Base-by-base conservation (phyloP, 257 asterid species). In the Pogostemon cablin region DNA sequence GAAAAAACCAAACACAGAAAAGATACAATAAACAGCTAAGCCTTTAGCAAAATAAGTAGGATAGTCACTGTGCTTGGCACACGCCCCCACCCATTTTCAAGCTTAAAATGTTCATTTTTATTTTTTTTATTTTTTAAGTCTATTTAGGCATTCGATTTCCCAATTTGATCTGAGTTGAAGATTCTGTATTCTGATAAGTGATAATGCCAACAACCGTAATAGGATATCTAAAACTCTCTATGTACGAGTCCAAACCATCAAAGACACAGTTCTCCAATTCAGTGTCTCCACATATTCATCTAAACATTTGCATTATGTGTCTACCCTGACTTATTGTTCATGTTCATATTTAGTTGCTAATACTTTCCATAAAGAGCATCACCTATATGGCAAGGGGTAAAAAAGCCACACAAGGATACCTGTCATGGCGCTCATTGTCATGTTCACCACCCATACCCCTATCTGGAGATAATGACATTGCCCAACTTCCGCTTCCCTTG, bases 401-500 rank as follows among this genome's bases (percentile, higher is more conserved):
- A 25, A 25, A 25, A 41, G 5, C 7, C 44, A 41, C 7, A 50
- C 12, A 50, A 11, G 7, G 20, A n/a, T 72, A 88, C 96, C 92
- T 83, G 56, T 89, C 91, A 15, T 60, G 79, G 49, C 77, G 82
- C 63, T 87, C 86, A 12, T 74, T 75, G 67, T 76, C 86, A 57
- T 47, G 79, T 78, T 81, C 87, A 72, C 66, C 68, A 34, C 82
- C 68, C 6, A 60, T 75, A 5, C 79, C 70, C 78, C 70, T 72
- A 5, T 76, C 88, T 41, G 73, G 37, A 1, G 78, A 65, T 4
- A 81, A 65, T n/a, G 91, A 64, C 64, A 44, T 50, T 15, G 80
- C 78, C 81, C 80, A 82, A 77, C 82, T 74, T 41, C 84, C 85
- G 15, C 85, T 77, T 68, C 87, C 97, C 3, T 89, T 82, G 72